Evolutionary conservation across 768 basidiomycete genomes (phyloP).

Genomic region (Tremella fuciformis): DNA sequence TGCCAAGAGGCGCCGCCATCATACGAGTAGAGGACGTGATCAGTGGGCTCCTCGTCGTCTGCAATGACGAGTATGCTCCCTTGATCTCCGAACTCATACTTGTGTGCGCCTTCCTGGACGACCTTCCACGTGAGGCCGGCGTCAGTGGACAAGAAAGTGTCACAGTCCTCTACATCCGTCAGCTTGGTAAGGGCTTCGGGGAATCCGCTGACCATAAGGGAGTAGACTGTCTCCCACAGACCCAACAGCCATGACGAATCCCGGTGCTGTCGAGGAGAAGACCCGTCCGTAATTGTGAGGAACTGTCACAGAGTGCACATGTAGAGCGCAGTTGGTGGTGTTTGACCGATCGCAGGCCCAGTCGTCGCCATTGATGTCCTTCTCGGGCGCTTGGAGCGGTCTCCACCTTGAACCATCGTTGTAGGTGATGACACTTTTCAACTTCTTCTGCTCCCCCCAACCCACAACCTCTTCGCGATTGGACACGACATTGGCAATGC

Average conservation of each 20-base stretch:
- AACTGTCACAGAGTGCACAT: constrained; percentile 86
- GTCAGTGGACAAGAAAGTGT: constrained; percentile 89
- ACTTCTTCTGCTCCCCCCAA: constrained; percentile 64
- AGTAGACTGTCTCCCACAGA: constrained; percentile 68
- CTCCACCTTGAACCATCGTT: constrained; percentile 87
- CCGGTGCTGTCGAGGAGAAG: constrained; percentile 92
- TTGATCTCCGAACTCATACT: constrained; percentile 94
- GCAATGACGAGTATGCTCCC: constrained; percentile 75
- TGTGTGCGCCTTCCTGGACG: constrained; percentile 71
- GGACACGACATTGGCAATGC: constrained; percentile 78
- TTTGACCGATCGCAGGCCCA: constrained; percentile 59
- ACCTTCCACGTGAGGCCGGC: constrained; percentile 84
- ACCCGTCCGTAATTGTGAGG: constrained; percentile 92
- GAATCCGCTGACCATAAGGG: constrained; percentile 57
- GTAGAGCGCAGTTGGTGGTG: constrained; percentile 71
- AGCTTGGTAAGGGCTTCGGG: neutral
- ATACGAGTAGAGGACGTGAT: constrained; percentile 70
- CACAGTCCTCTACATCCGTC: constrained; percentile 61
- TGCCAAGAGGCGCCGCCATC: constrained; percentile 81
- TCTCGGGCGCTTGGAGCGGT: constrained; percentile 61
- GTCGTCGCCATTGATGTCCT: constrained; percentile 63
- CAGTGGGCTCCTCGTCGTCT: constrained; percentile 76
- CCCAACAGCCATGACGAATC: constrained; percentile 95
- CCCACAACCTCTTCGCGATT: constrained; percentile 82
- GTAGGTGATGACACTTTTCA: constrained; percentile 80